Base-by-base conservation (phyloP, 1,139 yeast genomes). In the Hemisphaericaspora xylofermentans region DNA sequence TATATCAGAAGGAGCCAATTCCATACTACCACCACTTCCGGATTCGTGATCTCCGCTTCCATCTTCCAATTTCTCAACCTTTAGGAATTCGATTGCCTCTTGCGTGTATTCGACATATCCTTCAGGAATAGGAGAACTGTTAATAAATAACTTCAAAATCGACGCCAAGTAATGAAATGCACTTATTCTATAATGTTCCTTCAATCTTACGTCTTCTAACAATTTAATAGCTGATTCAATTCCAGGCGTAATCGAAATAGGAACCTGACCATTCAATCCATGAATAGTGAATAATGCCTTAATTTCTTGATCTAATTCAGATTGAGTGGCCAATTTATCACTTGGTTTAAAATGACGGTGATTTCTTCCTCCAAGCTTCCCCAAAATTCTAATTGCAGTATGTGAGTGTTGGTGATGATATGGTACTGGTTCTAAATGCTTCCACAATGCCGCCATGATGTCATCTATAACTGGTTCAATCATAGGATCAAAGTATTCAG, bases 401-500 rank as follows among this genome's bases (percentile, higher is more conserved):
- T 94, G 99, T 16, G 96, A 85, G 53, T 91, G 96, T 54, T 85
- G 93, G 49, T 89, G 97, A 49, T 83, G 87, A 58, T 89, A 89
- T 0, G 98, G 98, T 32, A 89, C 77, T 1, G 98, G 98, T 49
- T 84, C 84, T 49, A 94, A 66, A 52, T 93, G 95, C 49, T 81
- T 84, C 94, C 97, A 94, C 35, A 94, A 68, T 0, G 97, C 96
- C 24, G 84, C 82, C 88, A 89, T 86, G 2, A 94, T 89, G 51
- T 93, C 97, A 44, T 87, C 94, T 47, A 91, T 81, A 1, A 89
- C 97, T 0, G 98, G 98, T 54, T 89, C 98, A 46, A 94, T 82
- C 58, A 93, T 88, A 1, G 98, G 98, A 55, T 94, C 98, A 60
- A 94, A 89, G 61, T 89, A 94, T 54, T 91, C 96, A 0, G 98